Percentiles rank a stretch among this genome's conserved stretches.
phyloP scores from a whole-genome alignment of 352 stramenopile species.

The Plasmopara muralis region DNA sequence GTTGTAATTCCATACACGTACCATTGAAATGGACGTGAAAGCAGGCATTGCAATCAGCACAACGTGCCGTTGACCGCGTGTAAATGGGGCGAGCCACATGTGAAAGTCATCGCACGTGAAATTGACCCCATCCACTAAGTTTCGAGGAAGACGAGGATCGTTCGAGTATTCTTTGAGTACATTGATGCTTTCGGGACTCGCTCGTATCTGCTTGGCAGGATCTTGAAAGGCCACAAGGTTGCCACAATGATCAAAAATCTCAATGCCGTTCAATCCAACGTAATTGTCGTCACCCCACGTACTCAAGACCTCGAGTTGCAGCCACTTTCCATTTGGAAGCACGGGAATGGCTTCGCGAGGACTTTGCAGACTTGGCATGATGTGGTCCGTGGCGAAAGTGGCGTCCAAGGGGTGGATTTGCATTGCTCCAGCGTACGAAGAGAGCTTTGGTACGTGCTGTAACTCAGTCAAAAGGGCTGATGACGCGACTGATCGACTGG shows the following conservation, averaged over 20 bases:
- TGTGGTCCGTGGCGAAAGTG: not conserved
- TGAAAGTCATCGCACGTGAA: constrained; percentile 88
- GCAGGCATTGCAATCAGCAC: constrained; percentile 49
- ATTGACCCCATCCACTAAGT: constrained; percentile 82
- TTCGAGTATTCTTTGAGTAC: constrained; percentile 82
- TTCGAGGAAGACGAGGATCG: constrained; percentile 62
- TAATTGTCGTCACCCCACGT: constrained; percentile 89
- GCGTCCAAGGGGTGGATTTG: too few species aligned
- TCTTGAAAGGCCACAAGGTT: constrained; percentile 44
- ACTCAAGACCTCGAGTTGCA: constrained; percentile 73
- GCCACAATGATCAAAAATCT: constrained; percentile 78
- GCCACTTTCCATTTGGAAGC: constrained; percentile 46
- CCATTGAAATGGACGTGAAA: constrained; percentile 53
- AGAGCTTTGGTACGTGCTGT: constrained; percentile 6
- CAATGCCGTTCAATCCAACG: constrained; percentile 85
- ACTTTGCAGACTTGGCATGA: too few species aligned
- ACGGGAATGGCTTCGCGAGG: constrained; percentile 34
- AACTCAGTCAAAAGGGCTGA: constrained; percentile 19
- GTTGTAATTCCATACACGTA: constrained; percentile 92
- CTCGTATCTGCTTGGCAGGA: constrained; percentile 43
- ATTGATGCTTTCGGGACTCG: constrained; percentile 80
- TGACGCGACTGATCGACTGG: constrained; percentile 11
- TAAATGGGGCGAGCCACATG: constrained; percentile 87
- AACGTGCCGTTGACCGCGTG: constrained; percentile 38
- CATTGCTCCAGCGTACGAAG: too few species aligned